Percentiles rank a stretch among this genome's conserved stretches.
These are phyloP conservation scores for Fusarium phyllophilum DNA, from an alignment of 2,329 filamentous ascomycete species.

Conservation along the genomic window DNA sequence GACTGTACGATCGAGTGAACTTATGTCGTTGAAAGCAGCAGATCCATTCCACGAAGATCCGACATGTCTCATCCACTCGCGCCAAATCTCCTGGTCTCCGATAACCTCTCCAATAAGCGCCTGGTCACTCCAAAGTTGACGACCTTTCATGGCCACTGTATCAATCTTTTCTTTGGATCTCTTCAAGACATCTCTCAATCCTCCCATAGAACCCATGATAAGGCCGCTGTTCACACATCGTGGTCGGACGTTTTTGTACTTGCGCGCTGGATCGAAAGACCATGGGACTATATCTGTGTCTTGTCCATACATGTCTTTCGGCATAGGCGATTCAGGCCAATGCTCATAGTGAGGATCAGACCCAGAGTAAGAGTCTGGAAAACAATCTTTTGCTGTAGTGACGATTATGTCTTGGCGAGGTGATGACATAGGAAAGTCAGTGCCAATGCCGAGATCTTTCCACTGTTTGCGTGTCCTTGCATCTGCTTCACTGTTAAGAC, in stretches of 20 bases:
- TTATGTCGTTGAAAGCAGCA: conserved; percentile 13
- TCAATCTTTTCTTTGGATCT: conserved; percentile 47
- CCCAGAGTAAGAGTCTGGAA: conserved; percentile 47
- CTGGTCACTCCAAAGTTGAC: conserved; percentile 54
- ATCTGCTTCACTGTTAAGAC: conserved; percentile 49
- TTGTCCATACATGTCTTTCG: conserved; percentile 47
- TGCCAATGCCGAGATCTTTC: conserved; percentile 10
- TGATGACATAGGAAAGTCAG: conserved; percentile 44
- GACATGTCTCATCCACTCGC: conserved; percentile 46
- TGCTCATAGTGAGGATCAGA: conserved; percentile 50
- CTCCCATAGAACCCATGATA: conserved; percentile 50
- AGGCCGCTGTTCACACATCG: conserved; percentile 51
- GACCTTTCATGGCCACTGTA: conserved; percentile 39
- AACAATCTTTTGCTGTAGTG: conserved; percentile 51
- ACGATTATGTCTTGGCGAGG: conserved; percentile 49
- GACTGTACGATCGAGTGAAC: conserved; percentile 30
- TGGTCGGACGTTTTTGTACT: conserved; percentile 47
- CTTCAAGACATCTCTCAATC: conserved; percentile 39
- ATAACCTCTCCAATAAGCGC: conserved; percentile 52
- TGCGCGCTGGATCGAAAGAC: conserved; percentile 47
- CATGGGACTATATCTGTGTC: conserved; percentile 46
- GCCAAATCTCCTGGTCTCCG: conserved; percentile 53
- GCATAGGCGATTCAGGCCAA: conserved; percentile 51
- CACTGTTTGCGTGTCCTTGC: conserved; percentile 42
- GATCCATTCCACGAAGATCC: conserved; percentile 48